Percentiles rank a stretch among this genome's conserved stretches.
phyloP scores from a whole-genome alignment of 2,329 filamentous ascomycete species.

The Aschersonia sp. region DNA sequence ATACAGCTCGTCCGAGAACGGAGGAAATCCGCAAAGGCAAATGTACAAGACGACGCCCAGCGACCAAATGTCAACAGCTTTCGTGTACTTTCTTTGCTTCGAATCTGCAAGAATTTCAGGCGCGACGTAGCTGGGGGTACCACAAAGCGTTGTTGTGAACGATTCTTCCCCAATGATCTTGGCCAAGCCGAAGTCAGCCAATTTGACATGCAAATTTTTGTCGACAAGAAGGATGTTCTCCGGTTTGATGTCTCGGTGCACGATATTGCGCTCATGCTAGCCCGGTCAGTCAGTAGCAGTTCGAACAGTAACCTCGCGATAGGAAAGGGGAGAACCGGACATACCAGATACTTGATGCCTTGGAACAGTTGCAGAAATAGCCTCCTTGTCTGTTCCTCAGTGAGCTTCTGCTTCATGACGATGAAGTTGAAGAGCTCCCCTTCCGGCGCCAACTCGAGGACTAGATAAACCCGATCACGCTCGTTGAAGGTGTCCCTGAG shows the following conservation, averaged over 20 bases:
- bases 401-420: conserved; percentile 77
- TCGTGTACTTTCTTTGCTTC: conserved; percentile 76
- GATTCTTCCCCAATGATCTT: conserved; percentile 99
- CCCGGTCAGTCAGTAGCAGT: no score
- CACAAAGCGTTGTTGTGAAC: conserved; percentile 90
- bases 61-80: conserved; percentile 93
- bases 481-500: conserved; percentile 94
- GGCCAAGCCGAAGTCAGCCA: conserved; percentile 91
- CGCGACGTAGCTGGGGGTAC: conserved; percentile 94
- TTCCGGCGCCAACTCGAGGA: conserved; percentile 80
- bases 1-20: conserved; percentile 89
- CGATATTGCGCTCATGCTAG: conserved; percentile 92
- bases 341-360: conserved; percentile 86
- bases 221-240: conserved; percentile 89
- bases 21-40: conserved; percentile 89
- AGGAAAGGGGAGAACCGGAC: conserved; percentile 13
- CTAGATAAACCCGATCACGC: conserved; percentile 74
- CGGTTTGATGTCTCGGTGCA: conserved; percentile 94
- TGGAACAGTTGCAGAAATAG: conserved; percentile 87
- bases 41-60: conserved; percentile 97
- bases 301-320: neutral
- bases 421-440: conserved; percentile 96
- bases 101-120: conserved; percentile 84
- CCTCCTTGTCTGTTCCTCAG: conserved; percentile 70
- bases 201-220: conserved; percentile 72